These are phyloP conservation scores for Melampsora medusae DNA, from an alignment of 1,284 basidiomycete species.

Conservation along the genomic window DNA sequence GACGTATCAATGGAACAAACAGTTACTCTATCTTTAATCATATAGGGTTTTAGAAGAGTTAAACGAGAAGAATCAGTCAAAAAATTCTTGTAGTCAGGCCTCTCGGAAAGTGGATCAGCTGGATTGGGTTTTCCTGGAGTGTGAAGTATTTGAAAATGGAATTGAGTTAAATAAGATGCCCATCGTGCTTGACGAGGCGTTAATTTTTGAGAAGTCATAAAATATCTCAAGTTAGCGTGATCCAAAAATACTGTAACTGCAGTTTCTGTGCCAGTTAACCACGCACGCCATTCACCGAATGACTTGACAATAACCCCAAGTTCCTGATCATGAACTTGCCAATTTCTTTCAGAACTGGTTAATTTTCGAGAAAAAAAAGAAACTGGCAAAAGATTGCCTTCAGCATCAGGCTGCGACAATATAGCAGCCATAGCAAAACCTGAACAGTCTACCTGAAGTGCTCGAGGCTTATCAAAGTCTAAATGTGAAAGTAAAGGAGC, in stretches of 20 bases:
- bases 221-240: slow-evolving; percentile 25
- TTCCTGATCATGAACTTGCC: slow-evolving; percentile 14
- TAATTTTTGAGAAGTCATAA: background rate
- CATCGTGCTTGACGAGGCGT: slow-evolving; percentile 17
- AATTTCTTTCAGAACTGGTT: background rate
- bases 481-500: slow-evolving; percentile 18
- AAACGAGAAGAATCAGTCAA: background rate
- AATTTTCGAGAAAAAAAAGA: slow-evolving; percentile 26
- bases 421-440: slow-evolving; percentile 15
- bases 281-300: slow-evolving; percentile 23
- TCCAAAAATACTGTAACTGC: slow-evolving; percentile 26
- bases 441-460: slow-evolving; percentile 27
- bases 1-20: background rate
- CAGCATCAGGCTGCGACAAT: slow-evolving; percentile 11
- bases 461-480: slow-evolving; percentile 1
- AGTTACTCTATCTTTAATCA: background rate
- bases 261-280: slow-evolving; percentile 4
- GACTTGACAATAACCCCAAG: background rate
- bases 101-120: background rate
- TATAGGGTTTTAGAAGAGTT: background rate
- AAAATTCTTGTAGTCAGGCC: background rate
- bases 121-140: slow-evolving; percentile 6
- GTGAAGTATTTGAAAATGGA: slow-evolving; percentile 17
- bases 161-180: slow-evolving; percentile 3
- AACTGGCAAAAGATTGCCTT: background rate